Conservation (phyloP, 1,284 basidiomycete species). For the Pseudozyma tsukubaensis region DNA sequence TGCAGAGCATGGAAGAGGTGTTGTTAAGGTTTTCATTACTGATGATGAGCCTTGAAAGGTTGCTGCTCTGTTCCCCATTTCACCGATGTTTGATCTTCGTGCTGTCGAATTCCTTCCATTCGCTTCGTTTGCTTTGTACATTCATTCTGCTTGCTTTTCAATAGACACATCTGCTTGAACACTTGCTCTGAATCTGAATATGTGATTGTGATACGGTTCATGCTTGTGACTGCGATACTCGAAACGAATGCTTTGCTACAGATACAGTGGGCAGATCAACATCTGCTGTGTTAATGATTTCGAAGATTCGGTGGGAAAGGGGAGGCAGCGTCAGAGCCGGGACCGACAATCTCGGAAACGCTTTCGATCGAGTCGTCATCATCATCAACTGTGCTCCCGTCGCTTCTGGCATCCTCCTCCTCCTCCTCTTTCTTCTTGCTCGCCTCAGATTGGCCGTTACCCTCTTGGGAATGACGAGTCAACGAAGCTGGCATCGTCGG, state of each 20-base stretch:
- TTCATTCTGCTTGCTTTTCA: constrained; percentile 1
- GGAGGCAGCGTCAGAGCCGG: too few relatives aligned
- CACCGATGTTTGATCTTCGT: background rate
- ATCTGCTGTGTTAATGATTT: too few relatives aligned
- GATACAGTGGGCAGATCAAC: too few relatives aligned
- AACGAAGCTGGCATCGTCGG: background rate
- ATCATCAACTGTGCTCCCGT: constrained; percentile 1
- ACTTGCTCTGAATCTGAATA: too few relatives aligned
- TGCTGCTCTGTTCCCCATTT: background rate
- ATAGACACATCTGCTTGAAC: constrained; percentile 1
- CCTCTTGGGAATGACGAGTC: background rate
- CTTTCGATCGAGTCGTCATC: constrained; percentile 7
- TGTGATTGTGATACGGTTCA: too few relatives aligned
- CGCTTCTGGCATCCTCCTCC: constrained; percentile 1
- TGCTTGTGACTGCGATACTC: too few relatives aligned
- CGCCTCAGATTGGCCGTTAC: background rate
- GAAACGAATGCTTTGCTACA: too few relatives aligned
- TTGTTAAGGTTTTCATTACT: constrained; percentile 60
- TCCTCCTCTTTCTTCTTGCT: background rate
- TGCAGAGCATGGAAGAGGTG: constrained; percentile 38
- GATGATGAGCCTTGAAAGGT: constrained; percentile 31
- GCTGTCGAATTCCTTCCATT: background rate
- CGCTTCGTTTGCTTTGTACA: background rate
- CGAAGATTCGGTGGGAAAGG: too few relatives aligned
- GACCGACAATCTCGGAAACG: constrained; percentile 1